Conservation (phyloP, 148 eudicot genomes). For the Dysphania ambrosioides region DNA sequence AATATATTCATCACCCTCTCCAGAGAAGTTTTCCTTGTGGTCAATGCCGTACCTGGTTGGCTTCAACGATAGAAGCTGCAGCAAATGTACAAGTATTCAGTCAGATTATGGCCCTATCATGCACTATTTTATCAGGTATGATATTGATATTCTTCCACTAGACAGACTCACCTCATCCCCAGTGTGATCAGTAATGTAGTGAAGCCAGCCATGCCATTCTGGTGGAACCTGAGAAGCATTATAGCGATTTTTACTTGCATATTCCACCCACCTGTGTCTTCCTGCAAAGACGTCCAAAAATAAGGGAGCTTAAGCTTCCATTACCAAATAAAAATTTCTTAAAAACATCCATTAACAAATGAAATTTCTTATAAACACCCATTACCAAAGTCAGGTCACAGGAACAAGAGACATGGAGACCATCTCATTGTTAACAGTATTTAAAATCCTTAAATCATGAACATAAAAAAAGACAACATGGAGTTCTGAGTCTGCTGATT, state of each 20-base stretch:
- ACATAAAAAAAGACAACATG: not conserved
- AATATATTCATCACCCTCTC: constrained; percentile 84
- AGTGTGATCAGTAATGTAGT: constrained; percentile 83
- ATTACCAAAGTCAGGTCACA: not conserved
- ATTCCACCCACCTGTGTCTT: constrained; percentile 98
- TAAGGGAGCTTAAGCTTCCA: not conserved
- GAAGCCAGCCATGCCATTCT: constrained; percentile 99
- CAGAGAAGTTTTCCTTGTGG: constrained; percentile 89
- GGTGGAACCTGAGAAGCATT: constrained; percentile 98
- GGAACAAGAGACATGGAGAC: not conserved
- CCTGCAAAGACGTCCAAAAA: constrained; percentile 41
- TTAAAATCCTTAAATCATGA: not conserved
- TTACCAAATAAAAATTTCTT: too few relatives aligned
- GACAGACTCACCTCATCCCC: constrained; percentile 74
- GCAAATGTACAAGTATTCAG: not conserved
- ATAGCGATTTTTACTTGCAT: constrained; percentile 78
- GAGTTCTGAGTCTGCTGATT: not conserved
- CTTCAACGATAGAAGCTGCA: constrained; percentile 76
- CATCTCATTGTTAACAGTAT: not conserved
- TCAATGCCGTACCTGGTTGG: constrained; percentile 84
- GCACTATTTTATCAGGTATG: not conserved
- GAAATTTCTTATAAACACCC: not conserved
- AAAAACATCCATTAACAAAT: not conserved
- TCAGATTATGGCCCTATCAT: not conserved
- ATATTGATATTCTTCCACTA: not conserved